Percentiles rank a stretch among this genome's conserved stretches.
Conservation (phyloP, 1,284 basidiomycete genomes). For the Boletellus sp. region DNA sequence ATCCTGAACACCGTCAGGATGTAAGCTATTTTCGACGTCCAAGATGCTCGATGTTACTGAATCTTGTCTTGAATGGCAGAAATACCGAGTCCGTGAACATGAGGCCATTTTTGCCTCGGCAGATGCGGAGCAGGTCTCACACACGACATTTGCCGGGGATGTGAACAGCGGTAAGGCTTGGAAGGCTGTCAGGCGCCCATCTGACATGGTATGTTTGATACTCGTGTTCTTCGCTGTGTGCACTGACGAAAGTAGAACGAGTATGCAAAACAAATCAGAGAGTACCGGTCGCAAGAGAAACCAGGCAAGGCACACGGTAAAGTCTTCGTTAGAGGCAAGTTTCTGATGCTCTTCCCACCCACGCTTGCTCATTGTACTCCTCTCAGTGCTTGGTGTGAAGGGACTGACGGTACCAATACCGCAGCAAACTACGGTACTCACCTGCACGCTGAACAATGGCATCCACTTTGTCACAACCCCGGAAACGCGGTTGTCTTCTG, state of each 20-base stretch:
- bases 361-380: conserved; percentile 3
- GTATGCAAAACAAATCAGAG: conserved; percentile 84
- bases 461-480: conserved; percentile 96
- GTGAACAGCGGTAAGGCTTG: conserved; percentile 82
- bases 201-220: conserved; percentile 76
- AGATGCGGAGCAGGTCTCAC: conserved; percentile 63
- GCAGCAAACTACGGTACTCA: conserved; percentile 66
- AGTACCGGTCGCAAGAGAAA: conserved; percentile 73
- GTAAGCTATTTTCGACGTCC: conserved; percentile 37
- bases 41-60: conserved; percentile 1
- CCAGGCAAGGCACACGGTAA: conserved; percentile 82
- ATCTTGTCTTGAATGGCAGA: conserved; percentile 31
- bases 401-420: conserved; percentile 75
- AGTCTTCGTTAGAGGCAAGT: conserved; percentile 86
- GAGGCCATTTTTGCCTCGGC: conserved; percentile 81
- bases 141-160: conserved; percentile 71
- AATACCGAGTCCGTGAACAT: conserved; percentile 65
- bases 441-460: conserved; percentile 93
- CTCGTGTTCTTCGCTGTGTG: neutral
- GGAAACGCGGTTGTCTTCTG: conserved; percentile 59
- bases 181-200: conserved; percentile 83
- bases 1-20: conserved; percentile 43
- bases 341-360: neutral
- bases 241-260: conserved; percentile 62
- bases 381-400: conserved; percentile 76